Conservation (phyloP, 1,284 basidiomycete species). For the Austroboletus novae-zelandiae region DNA sequence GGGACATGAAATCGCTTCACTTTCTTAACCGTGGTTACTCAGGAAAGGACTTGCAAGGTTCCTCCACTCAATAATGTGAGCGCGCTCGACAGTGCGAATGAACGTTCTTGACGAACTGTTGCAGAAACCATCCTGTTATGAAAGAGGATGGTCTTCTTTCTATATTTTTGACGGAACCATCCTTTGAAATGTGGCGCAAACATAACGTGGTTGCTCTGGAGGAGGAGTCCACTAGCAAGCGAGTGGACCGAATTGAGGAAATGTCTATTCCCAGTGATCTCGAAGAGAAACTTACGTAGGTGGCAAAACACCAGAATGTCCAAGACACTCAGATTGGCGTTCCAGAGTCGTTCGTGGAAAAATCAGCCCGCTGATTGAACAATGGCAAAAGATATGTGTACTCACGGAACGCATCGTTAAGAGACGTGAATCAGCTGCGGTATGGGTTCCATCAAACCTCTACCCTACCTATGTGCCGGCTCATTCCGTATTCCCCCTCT, state of each 20-base stretch:
- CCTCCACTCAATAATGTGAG: conserved; percentile 75
- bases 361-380: conserved; percentile 75
- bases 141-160: conserved; percentile 81
- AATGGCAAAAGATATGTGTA: conserved; percentile 87
- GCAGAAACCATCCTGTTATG: conserved; percentile 86
- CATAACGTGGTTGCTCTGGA: conserved; percentile 69
- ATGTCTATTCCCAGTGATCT: conserved; percentile 91
- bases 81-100: conserved; percentile 6
- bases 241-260: conserved; percentile 81
- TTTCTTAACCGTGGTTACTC: conserved; percentile 4
- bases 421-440: conserved; percentile 84
- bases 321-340: conserved; percentile 5
- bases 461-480: conserved; percentile 59
- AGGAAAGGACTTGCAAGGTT: conserved; percentile 84
- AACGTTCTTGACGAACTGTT: neutral
- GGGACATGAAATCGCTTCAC: neutral
- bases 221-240: conserved; percentile 82
- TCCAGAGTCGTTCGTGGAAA: conserved; percentile 66
- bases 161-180: conserved; percentile 77
- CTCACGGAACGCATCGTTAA: conserved; percentile 83
- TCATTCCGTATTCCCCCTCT: conserved; percentile 58
- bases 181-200: conserved; percentile 86
- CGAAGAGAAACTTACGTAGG: conserved; percentile 82
- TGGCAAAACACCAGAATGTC: conserved; percentile 1
- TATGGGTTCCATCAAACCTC: conserved; percentile 67